A percentile compares a stretch with the other conserved stretches of the same genome.
These are phyloP conservation scores for Penicillium sp. DNA, from an alignment of 2,329 filamentous ascomycete genomes.

Conservation along the genomic window DNA sequence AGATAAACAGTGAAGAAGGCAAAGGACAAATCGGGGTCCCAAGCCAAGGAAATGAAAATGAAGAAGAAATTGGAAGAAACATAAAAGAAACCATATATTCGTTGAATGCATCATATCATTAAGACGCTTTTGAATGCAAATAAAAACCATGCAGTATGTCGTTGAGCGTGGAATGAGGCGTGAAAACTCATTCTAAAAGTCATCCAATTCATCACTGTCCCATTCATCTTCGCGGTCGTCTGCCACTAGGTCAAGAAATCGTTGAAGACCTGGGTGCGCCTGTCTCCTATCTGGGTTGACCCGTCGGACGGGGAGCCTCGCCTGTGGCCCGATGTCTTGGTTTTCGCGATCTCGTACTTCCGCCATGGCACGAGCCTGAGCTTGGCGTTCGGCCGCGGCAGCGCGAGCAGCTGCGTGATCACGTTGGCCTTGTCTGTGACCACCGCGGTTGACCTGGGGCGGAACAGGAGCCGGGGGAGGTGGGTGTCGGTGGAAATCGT, in stretches of 20 bases:
- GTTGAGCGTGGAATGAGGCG: background rate
- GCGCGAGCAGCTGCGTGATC: conserved; percentile 36
- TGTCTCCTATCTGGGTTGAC: conserved; percentile 6
- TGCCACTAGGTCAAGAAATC: conserved; percentile 51
- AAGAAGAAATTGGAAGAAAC: background rate
- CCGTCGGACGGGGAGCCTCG: background rate
- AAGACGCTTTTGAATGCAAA: conserved; percentile 1
- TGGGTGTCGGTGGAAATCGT: conserved; percentile 28
- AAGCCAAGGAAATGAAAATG: background rate
- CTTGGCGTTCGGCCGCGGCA: conserved; percentile 38
- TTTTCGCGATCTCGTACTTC: conserved; percentile 33
- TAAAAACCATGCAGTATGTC: background rate
- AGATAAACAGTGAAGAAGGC: background rate
- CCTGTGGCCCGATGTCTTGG: conserved; percentile 19
- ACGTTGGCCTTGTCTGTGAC: conserved; percentile 27
- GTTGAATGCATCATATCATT: conserved; percentile 8
- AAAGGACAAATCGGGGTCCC: background rate
- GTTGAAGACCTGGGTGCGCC: conserved; percentile 42
- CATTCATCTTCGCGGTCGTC: conserved; percentile 57
- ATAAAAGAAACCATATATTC: background rate
- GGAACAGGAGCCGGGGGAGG: conserved; percentile 43
- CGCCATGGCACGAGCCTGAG: conserved; percentile 39
- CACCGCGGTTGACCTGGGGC: conserved; percentile 32
- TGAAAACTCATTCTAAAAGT: conserved; percentile 21
- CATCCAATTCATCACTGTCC: conserved; percentile 57